These are phyloP conservation scores for Heliocybe sulcata DNA, from an alignment of 1,284 basidiomycete genomes.

Conservation along the genomic window DNA sequence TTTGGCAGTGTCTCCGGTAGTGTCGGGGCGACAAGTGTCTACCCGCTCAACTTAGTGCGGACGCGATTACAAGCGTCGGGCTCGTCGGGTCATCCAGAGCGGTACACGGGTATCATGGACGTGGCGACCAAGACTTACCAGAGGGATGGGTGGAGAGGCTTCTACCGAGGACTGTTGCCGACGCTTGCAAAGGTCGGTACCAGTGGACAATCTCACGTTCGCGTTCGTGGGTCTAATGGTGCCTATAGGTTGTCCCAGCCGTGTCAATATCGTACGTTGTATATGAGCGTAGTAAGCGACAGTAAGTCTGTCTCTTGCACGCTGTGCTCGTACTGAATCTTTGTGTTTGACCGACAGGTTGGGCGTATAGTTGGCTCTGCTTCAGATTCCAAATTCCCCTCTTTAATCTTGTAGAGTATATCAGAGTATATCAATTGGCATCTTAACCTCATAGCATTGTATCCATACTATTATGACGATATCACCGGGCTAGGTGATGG, in stretches of 20 bases:
- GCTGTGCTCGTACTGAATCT: slow-evolving; percentile 5
- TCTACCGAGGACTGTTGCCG: slow-evolving; percentile 90
- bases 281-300: slow-evolving; percentile 76
- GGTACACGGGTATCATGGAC: slow-evolving; percentile 85
- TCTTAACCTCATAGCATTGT: not conserved
- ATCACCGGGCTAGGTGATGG: not conserved
- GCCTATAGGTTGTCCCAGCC: slow-evolving; percentile 77
- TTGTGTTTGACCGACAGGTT: slow-evolving; percentile 23
- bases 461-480: not conserved
- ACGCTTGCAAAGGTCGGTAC: slow-evolving; percentile 77
- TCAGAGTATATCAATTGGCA: not conserved
- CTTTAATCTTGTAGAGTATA: slow-evolving; percentile 10
- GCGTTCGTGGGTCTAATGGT: not conserved
- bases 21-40: slow-evolving; percentile 89
- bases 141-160: slow-evolving; percentile 88
- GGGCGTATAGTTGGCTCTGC: slow-evolving; percentile 32
- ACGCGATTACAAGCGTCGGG: slow-evolving; percentile 96
- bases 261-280: slow-evolving; percentile 95
- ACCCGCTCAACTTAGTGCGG: slow-evolving; percentile 89
- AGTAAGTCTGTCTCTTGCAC: slow-evolving; percentile 32
- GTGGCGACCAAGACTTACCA: slow-evolving; percentile 79
- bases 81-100: slow-evolving; percentile 85
- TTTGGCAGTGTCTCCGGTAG: slow-evolving; percentile 89
- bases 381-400: slow-evolving; percentile 15
- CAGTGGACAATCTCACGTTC: not conserved